These are phyloP conservation scores for Tephrocybe sp. DNA, from an alignment of 768 basidiomycete genomes.

Conservation along the genomic window DNA sequence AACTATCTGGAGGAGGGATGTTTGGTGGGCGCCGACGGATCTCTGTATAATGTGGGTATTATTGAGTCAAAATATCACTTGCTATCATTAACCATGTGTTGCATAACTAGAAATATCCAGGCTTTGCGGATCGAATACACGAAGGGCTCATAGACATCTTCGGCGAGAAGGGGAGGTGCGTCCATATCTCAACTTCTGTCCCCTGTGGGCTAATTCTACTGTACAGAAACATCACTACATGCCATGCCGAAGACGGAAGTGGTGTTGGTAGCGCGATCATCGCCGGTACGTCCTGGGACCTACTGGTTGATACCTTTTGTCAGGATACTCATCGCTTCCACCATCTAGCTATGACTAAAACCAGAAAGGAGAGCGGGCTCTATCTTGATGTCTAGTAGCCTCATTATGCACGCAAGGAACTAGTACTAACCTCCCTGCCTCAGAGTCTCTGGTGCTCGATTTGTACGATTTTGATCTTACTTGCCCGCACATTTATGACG, in stretches of 20 bases:
- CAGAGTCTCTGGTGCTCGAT: no score
- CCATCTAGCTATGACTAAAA: slow-evolving; percentile 82
- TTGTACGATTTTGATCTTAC: no score
- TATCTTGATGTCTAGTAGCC: slow-evolving; percentile 50
- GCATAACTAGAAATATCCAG: slow-evolving; percentile 86
- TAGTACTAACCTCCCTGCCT: no score
- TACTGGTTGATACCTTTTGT: neutral
- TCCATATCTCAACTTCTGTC: slow-evolving; percentile 9
- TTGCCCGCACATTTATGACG: no score
- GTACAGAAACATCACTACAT: slow-evolving; percentile 64
- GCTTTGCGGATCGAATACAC: slow-evolving; percentile 90
- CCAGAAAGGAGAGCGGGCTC: slow-evolving; percentile 64
- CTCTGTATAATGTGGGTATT: slow-evolving; percentile 82
- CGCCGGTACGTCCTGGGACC: slow-evolving; percentile 43
- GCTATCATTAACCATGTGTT: neutral
- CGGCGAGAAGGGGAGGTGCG: slow-evolving; percentile 90
- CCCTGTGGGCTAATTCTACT: neutral
- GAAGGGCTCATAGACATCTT: slow-evolving; percentile 93
- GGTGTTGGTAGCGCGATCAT: slow-evolving; percentile 98
- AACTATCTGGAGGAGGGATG: slow-evolving; percentile 91
- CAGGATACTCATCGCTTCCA: neutral
- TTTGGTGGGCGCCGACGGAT: slow-evolving; percentile 88
- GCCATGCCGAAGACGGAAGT: slow-evolving; percentile 88
- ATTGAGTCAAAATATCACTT: neutral
- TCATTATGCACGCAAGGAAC: no score